phyloP scores from a whole-genome alignment of 768 basidiomycete species.

The Boletus rufocinnamomeus region DNA sequence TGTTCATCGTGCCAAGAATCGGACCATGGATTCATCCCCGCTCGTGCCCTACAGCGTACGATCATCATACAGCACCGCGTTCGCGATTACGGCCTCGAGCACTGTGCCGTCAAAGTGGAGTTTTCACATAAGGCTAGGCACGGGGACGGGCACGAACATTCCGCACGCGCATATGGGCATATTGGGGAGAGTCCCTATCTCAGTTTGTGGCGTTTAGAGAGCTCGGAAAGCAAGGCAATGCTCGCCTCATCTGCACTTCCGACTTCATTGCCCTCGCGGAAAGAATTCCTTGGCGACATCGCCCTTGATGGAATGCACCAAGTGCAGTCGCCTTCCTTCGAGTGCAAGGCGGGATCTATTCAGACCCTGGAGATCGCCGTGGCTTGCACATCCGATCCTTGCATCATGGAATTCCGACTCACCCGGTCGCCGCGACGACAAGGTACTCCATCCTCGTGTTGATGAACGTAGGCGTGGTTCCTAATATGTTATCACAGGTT shows the following conservation, averaged over 20 bases:
- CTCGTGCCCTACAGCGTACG: conserved; percentile 10
- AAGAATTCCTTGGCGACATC: conserved; percentile 22
- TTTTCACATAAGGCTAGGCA: conserved; percentile 5
- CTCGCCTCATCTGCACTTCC: conserved; percentile 16
- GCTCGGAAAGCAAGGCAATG: conserved; percentile 1
- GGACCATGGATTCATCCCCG: neutral
- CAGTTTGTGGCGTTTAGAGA: conserved; percentile 22
- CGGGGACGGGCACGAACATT: conserved; percentile 5
- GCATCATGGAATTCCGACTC: conserved; percentile 25
- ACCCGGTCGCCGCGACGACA: conserved; percentile 19
- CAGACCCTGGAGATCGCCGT: conserved; percentile 26
- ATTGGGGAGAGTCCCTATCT: conserved; percentile 20
- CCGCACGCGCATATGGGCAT: conserved; percentile 17
- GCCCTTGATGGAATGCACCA: conserved; percentile 10
- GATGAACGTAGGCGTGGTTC: neutral
- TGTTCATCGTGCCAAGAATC: neutral
- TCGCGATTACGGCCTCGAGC: conserved; percentile 28
- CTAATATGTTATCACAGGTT: conserved; percentile 10
- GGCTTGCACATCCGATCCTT: conserved; percentile 24
- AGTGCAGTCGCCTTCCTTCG: conserved; percentile 16
- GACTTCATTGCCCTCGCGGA: conserved; percentile 8
- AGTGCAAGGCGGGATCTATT: conserved; percentile 17
- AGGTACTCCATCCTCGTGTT: conserved; percentile 15
- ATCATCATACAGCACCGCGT: conserved; percentile 26
- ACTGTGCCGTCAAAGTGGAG: conserved; percentile 18